Evolutionary conservation across 2,329 filamentous ascomycete species (phyloP), one percentile per base, ranked within the genome.

Genomic region (Epichloe gansuensis): DNA sequence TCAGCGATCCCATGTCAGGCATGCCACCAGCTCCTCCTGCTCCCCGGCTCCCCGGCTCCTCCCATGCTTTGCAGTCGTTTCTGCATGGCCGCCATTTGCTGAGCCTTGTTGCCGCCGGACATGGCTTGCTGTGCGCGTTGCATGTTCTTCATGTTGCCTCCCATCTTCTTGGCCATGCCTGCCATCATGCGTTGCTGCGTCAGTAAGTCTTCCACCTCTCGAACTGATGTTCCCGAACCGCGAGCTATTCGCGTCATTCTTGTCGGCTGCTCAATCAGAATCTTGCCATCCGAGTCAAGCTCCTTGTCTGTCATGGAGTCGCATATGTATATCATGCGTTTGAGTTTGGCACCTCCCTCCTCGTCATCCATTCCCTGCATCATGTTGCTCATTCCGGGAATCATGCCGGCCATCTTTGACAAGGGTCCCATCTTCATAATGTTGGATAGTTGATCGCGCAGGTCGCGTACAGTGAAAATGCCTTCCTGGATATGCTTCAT

Each of bases 381-480:
- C 78, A 97, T 85, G 64, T 86, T 87, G 60, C 86, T 86, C 69
- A 98, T 85, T 31, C 93, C 93, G 0, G 93, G 93, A 58, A 98
- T 97, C 93, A 98, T 98, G 62, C 91, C 90, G 0, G 91, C 94
- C 81, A 98, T 94, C 68, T 98, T 97, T 17, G 88, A 94, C 1
- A 98, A 73, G 0, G 93, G 93, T 0, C 93, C 93, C 93, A 98
- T 97, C 74, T 98, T 98, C 90, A 97, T 96, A 64, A 98, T 96
- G 63, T 97, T 97, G 54, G 86, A 86, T 12, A 98, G 82, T 66
- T 98, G 94, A 66, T 98, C 93, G 21, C 93, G 83, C 59, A 98
- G 78, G 67, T 98, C 93, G 52, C 93, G 86, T 37, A 98, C 80
- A 0, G 93, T 95, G 69, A 97, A 98, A 57, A 96, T 91, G 52